Evolutionary conservation across 2,329 filamentous ascomycete genomes (phyloP), one percentile per base, ranked within the genome.

Genomic region (Westerdykella aurantiaca): DNA sequence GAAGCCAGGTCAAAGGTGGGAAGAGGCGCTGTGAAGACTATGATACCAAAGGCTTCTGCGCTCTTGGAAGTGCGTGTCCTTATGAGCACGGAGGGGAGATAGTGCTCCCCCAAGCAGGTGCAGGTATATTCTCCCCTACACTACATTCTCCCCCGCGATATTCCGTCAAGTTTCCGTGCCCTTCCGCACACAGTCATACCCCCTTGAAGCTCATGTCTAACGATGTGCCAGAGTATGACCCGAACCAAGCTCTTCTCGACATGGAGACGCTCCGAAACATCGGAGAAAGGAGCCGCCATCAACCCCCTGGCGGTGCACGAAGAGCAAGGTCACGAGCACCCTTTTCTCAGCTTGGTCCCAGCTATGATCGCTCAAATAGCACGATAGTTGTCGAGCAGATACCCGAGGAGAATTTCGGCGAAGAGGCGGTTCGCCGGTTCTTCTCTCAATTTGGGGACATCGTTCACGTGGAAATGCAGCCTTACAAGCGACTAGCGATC

Each of bases 311-410:
- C 66, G 42, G 49, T 12, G n/a, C 33, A 9, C 9, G n/a, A 7
- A 9, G 17, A 35, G 4, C 72, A 77, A 25, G 37, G 37, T 25
- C 39, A 29, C 61, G 60, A 21, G 76, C 83, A 3, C 69, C 80
- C 0, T 82, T 87, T 56, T 86, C 86, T 0, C 74, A 77, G 0
- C 75, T 80, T 17, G 82, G 83, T 0, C 80, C 82, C 0, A 76
- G 81, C 21, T 64, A 73, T 39, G 84, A 89, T 60, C 74, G 69
- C 43, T 75, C 74, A 0, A 83, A 82, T 53, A 83, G 79, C 6
- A 80, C 81, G 0, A 77, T 93, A 16, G 85, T 90, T 2, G 76
- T 93, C 2, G 85, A 90, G 59, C 82, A 83, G 44, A 91, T 93
- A 5, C 87, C 87, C 0, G 78, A 83, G 48, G 83, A 86, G 16